Conservation (phyloP, 306 rosid species). For the Oemleria cerasiformis region DNA sequence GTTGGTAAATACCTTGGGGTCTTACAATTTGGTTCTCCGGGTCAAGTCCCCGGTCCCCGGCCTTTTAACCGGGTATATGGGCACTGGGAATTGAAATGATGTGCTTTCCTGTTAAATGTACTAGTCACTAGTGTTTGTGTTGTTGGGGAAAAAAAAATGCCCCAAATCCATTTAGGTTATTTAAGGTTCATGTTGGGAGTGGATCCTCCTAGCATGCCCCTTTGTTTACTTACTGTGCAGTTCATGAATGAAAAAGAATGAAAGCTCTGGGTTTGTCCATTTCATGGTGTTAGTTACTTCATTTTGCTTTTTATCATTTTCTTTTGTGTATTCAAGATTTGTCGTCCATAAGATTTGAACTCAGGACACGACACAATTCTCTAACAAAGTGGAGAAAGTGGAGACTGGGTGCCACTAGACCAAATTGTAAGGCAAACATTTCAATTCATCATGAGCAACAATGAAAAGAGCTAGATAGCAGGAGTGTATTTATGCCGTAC, state of each 20-base stretch:
- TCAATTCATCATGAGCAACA: neutral
- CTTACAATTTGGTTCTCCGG: constrained; percentile 53
- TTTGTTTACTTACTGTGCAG: constrained; percentile 30
- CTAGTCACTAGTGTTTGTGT: constrained; percentile 24
- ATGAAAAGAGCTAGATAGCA: neutral
- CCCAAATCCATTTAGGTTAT: constrained; percentile 17
- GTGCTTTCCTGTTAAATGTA: constrained; percentile 33
- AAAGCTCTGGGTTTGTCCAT: neutral
- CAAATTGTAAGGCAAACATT: no score
- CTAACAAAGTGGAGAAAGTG: neutral
- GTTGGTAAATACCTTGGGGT: constrained; percentile 43
- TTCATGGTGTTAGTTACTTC: neutral
- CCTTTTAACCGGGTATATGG: constrained; percentile 64
- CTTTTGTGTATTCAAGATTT: no score
- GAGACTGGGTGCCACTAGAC: no score
- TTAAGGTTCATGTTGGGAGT: constrained; percentile 53
- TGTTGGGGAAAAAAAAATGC: constrained; percentile 41
- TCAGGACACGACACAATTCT: neutral
- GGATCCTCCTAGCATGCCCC: constrained; percentile 77
- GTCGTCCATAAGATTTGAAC: no score
- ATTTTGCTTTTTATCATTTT: neutral
- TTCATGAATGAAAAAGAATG: constrained; percentile 11
- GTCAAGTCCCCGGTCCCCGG: constrained; percentile 47
- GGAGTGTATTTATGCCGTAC: neutral
- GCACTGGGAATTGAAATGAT: constrained; percentile 39